Evolutionary conservation across 2,329 filamentous ascomycete genomes (phyloP), one percentile per base, ranked within the genome.

Genomic region (Thermomyces lanuginosus): DNA sequence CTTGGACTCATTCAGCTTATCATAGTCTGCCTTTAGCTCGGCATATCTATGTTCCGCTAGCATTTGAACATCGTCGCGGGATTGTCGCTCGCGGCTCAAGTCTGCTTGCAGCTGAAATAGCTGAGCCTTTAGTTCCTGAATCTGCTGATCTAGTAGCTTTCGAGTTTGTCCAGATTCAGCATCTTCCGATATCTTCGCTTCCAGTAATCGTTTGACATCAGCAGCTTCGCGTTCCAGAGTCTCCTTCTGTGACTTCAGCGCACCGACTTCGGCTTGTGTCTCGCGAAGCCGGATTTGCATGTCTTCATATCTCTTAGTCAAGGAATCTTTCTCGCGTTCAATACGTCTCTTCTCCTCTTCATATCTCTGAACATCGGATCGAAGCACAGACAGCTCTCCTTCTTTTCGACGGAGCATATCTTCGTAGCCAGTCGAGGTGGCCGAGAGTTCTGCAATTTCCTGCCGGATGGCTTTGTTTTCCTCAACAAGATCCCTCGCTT

Each of bases 391-490:
- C 11, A 98, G 61, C 46, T 98, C 91, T 49, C 84, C 92, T 47
- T 98, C 89, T 49, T 95, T 98, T 32, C 79, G 76, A 13, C 83
- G 70, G 13, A 98, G 77, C 22, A 95, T 68, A 42, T 95, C 86
- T 52, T 98, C 89, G 38, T 92, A 95, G 45, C 84, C 82, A 0
- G 83, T 91, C 1, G 86, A 92, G 0, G 86, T 93, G 25, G 81
- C 74, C 0, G 89, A 89, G 10, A 98, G 61, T 38, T 92, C 75
- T 0, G 78, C 69, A 28, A 98, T 72, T 43, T 93, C 83, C 41
- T 83, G 71, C 28, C 91, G 76, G 24, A 92, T 70, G 22, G 78
- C 72, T 8, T 72, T 69, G 39, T 92, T 91, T 45, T 98, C 86
- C 4, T 76, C 72, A 2, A 72, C 51, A 1, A 93, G 65, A 11